These are phyloP conservation scores for Lepraria neglecta DNA, from an alignment of 495 filamentous ascomycete species.

Conservation along the genomic window DNA sequence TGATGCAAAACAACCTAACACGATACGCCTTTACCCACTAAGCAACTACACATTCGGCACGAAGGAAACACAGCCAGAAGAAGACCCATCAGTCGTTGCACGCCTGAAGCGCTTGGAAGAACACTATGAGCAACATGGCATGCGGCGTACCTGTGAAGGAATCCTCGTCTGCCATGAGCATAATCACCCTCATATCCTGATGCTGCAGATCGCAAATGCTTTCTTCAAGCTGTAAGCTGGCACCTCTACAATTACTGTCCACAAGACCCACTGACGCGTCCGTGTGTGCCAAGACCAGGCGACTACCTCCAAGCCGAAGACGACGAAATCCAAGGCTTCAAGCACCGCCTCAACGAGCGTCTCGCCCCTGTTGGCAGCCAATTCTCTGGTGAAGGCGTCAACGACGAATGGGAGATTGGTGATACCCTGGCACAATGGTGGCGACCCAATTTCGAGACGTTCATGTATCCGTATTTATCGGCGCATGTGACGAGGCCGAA, in stretches of 20 bases:
- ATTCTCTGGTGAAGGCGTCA: slow-evolving; percentile 79
- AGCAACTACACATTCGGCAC: slow-evolving; percentile 99
- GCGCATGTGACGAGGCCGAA: slow-evolving; percentile 93
- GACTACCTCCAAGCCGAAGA: slow-evolving; percentile 90
- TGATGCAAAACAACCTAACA: slow-evolving; percentile 80
- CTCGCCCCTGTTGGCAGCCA: slow-evolving; percentile 85
- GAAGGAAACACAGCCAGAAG: slow-evolving; percentile 95
- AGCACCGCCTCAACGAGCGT: slow-evolving; percentile 81
- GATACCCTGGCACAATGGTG: slow-evolving; percentile 97
- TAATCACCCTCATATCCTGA: slow-evolving; percentile 95
- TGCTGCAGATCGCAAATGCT: slow-evolving; percentile 98
- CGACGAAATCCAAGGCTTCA: slow-evolving; percentile 90
- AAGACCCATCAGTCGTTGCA: slow-evolving; percentile 90
- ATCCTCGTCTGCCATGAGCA: slow-evolving; percentile 97
- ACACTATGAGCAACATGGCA: slow-evolving; percentile 85
- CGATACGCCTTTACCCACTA: slow-evolving; percentile 88
- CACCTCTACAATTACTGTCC: no score
- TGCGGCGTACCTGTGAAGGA: slow-evolving; percentile 95
- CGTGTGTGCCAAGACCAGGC: slow-evolving; percentile 54
- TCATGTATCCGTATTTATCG: slow-evolving; percentile 98
- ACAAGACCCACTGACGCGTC: no score
- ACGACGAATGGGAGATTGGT: slow-evolving; percentile 85
- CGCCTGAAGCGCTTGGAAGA: slow-evolving; percentile 89
- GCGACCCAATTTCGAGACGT: slow-evolving; percentile 97
- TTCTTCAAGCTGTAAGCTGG: slow-evolving; percentile 83